Evolutionary conservation across 129 eudicot species (phyloP).

Genomic region (Tagetes erecta): DNA sequence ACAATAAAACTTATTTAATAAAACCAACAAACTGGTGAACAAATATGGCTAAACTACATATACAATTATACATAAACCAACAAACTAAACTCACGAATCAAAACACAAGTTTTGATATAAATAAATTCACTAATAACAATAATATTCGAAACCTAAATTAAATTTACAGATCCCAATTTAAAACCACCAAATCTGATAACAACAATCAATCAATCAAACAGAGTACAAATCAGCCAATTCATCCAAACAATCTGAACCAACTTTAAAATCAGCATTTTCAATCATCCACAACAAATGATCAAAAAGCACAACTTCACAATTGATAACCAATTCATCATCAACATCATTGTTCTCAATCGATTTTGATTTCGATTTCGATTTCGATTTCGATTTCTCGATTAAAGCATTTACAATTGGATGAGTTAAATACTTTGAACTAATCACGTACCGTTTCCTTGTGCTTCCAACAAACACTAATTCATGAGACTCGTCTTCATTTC

Average conservation of each 20-base stretch:
- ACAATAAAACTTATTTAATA: too few species aligned
- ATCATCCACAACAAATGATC: conserved; percentile 84
- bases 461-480: conserved; percentile 71
- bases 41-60: background rate
- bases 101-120: conserved; percentile 1
- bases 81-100: conserved; percentile 29
- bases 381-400: conserved; percentile 45
- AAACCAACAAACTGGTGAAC: background rate
- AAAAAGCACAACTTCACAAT: conserved; percentile 72
- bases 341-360: background rate
- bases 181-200: background rate
- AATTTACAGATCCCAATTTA: conserved; percentile 6
- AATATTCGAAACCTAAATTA: background rate
- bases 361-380: conserved; percentile 44
- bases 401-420: conserved; percentile 68
- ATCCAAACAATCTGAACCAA: conserved; percentile 52
- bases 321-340: conserved; percentile 35
- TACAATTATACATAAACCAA: conserved; percentile 20
- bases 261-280: conserved; percentile 58
- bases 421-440: conserved; percentile 59
- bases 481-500: conserved; percentile 18
- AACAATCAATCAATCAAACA: conserved; percentile 9
- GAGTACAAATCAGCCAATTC: conserved; percentile 66
- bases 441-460: conserved; percentile 59
- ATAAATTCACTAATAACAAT: conserved; percentile 20